phyloP scores from a whole-genome alignment of 345 rosid species.

The Cochlearia excelsa region DNA sequence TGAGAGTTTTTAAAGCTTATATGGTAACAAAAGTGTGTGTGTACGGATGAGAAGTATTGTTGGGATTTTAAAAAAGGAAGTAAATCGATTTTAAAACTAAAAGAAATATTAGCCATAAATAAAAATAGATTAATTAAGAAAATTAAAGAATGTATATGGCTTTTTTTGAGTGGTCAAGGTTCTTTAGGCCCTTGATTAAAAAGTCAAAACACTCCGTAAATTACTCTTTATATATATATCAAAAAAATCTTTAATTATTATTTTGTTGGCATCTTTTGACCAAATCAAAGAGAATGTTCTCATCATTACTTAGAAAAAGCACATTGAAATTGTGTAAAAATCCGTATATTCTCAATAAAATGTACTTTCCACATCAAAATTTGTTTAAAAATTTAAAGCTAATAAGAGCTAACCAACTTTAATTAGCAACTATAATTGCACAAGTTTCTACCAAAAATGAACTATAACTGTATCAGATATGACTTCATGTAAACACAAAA shows the following conservation, averaged over 20 bases:
- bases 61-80: slow-evolving; percentile 12
- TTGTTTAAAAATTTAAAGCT: background rate
- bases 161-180: slow-evolving; percentile 19
- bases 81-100: slow-evolving; percentile 1
- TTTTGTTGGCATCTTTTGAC: slow-evolving; percentile 31
- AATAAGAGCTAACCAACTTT: no score
- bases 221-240: slow-evolving; percentile 18
- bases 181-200: slow-evolving; percentile 2
- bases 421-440: no score
- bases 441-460: no score
- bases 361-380: slow-evolving; percentile 1
- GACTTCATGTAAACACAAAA: no score
- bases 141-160: background rate
- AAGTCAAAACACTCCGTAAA: slow-evolving; percentile 27
- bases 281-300: slow-evolving; percentile 16
- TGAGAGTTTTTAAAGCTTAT: slow-evolving; percentile 17
- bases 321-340: background rate
- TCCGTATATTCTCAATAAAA: background rate
- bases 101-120: background rate
- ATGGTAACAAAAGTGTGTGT: slow-evolving; percentile 20
- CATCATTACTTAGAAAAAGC: background rate
- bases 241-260: background rate
- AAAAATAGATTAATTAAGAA: slow-evolving; percentile 21
- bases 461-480: no score
- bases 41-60: slow-evolving; percentile 30